These are phyloP conservation scores for Penstemon newberryi DNA, from an alignment of 257 asterid genomes.

Conservation along the genomic window DNA sequence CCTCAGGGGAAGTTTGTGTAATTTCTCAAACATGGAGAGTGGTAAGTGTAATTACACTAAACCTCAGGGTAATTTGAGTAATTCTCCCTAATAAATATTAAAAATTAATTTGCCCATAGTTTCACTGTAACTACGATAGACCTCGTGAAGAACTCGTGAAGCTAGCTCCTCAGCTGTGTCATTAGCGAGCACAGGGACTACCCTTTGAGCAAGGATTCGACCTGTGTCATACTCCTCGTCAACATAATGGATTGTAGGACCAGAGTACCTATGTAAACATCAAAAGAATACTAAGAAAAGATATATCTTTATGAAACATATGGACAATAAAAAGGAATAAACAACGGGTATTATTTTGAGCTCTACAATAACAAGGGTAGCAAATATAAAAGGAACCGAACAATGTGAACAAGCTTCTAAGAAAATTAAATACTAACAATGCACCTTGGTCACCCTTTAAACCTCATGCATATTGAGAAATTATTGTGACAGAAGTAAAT, in stretches of 20 bases:
- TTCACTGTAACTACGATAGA: conserved; percentile 14
- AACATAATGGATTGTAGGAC: conserved; percentile 77
- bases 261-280: conserved; percentile 55
- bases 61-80: too few species aligned
- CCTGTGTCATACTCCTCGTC: conserved; percentile 86
- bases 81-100: too few species aligned
- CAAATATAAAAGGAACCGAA: not conserved
- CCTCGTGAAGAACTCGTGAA: conserved; percentile 79
- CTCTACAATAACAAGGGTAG: not conserved
- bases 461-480: not conserved
- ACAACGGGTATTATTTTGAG: not conserved
- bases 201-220: conserved; percentile 76
- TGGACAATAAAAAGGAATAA: not conserved
- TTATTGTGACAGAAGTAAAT: not conserved
- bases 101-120: not conserved
- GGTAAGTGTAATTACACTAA: too few species aligned
- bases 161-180: conserved; percentile 86
- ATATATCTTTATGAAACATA: not conserved
- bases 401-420: conserved; percentile 1
- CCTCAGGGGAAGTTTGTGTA: too few species aligned
- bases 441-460: not conserved
- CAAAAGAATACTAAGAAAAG: not conserved
- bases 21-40: not conserved
- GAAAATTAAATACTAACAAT: not conserved
- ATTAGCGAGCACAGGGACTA: conserved; percentile 73